Base-by-base conservation (phyloP, 305 asterid species). In the Plantago lanceolata region DNA sequence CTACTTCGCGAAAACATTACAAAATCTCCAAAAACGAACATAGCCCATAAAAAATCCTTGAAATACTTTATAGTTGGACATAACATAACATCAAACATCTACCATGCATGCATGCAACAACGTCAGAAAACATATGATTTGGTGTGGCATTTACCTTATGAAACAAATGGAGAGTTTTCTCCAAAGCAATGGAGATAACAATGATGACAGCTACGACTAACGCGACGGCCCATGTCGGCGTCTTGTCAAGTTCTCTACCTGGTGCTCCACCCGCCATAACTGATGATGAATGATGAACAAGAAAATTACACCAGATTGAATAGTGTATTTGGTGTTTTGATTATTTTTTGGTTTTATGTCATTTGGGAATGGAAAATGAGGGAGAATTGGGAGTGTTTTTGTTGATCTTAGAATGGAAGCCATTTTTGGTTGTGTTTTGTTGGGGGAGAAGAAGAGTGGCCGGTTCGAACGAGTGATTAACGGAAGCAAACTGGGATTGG, bases 181-280 rank as follows among this genome's bases (percentile, higher is more conserved):
- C 95, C 78, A 86, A 59, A 31, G 77, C 1, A 40, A 84, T 82
- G 19, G 91, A 86, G 60, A 86, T 80, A 8, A 86, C 14, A 55
- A 86, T 71, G 61, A 86, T 86, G 72, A 86, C 70, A 4, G 78
- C 77, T 43, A 81, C 76, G 31, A 86, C 95, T 51, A 84, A 70
- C n/a, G 95, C 71, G 47, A 86, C 95, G 1, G 91, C 95, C 95
- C 95, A 86, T 56, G 95, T 86, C 1, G 95, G 95, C 49, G 95
- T 86, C 70, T 75, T 78, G 76, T 86, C 91, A 66, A 86, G 90
- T 73, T 86, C 91, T 77, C 87, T 78, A 19, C 69, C 17, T 7
- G 56, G 53, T 17, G 73, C 74, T 20, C 79, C 88, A 33, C 81
- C 85, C 64, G 67, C 77, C 5, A 59, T 61, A 80, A 73, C 44